Evolutionary conservation across 2,329 filamentous ascomycete species (phyloP).

Genomic region (Tricladium varicosporioides): DNA sequence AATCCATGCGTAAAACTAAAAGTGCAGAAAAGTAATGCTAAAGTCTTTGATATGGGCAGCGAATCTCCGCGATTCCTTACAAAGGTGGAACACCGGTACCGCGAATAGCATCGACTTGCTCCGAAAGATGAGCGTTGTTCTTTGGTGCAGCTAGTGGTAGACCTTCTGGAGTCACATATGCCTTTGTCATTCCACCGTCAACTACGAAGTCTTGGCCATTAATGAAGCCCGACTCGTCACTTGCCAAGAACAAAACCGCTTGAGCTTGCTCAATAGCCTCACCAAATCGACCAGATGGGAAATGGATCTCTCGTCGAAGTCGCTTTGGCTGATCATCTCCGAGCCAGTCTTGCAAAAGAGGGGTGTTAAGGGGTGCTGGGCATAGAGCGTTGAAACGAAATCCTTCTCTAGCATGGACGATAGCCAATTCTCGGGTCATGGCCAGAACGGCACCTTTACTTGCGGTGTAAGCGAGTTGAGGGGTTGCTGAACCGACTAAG

Average conservation of each 20-base stretch:
- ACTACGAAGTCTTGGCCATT: conserved; percentile 87
- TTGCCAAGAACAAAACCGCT: conserved; percentile 71
- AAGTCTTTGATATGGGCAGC: neutral
- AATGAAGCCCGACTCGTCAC: conserved; percentile 72
- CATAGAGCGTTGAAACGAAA: conserved; percentile 73
- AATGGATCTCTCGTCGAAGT: conserved; percentile 69
- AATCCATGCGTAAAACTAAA: neutral
- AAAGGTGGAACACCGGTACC: conserved; percentile 22
- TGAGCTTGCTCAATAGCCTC: conserved; percentile 77
- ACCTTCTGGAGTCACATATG: conserved; percentile 73
- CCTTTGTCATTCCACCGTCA: conserved; percentile 93
- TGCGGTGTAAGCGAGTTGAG: conserved; percentile 73
- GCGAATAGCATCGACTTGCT: conserved; percentile 34
- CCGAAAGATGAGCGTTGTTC: conserved; percentile 39
- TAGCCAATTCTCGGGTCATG: conserved; percentile 70
- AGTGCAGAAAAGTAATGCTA: neutral
- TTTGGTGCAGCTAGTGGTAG: conserved; percentile 50
- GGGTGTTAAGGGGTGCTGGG: conserved; percentile 72
- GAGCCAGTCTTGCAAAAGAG: conserved; percentile 73
- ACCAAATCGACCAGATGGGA: conserved; percentile 72
- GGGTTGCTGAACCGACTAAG: conserved; percentile 68
- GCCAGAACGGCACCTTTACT: conserved; percentile 75
- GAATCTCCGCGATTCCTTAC: neutral
- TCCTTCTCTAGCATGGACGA: conserved; percentile 73
- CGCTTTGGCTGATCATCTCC: conserved; percentile 70